These are phyloP conservation scores for Colletotrichum magnum DNA, from an alignment of 2,329 filamentous ascomycete genomes.

Conservation along the genomic window DNA sequence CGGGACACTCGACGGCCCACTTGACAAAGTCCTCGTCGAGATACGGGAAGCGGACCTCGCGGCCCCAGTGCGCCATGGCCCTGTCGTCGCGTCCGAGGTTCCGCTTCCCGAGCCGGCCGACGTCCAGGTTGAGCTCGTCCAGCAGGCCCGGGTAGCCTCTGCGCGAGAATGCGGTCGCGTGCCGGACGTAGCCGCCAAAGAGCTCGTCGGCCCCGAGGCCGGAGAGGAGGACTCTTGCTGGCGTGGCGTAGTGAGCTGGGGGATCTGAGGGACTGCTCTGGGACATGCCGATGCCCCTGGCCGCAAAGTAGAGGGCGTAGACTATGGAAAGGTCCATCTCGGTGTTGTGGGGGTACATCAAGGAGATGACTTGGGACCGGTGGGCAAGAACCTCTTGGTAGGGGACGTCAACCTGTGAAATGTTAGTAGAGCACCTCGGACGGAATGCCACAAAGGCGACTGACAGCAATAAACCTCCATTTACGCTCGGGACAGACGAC, in stretches of 20 bases:
- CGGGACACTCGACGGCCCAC: constrained; percentile 81
- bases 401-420: constrained; percentile 79
- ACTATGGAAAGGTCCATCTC: constrained; percentile 99
- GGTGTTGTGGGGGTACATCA: constrained; percentile 95
- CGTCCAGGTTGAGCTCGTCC: constrained; percentile 87
- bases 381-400: constrained; percentile 81
- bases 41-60: constrained; percentile 91
- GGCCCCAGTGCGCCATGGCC: constrained; percentile 89
- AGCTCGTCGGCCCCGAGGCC: constrained; percentile 96
- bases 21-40: constrained; percentile 89
- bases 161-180: constrained; percentile 81
- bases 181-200: constrained; percentile 92
- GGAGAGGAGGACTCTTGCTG: constrained; percentile 87
- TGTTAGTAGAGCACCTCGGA: not conserved
- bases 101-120: constrained; percentile 88
- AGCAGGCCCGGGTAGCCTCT: constrained; percentile 79
- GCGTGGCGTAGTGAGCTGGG: constrained; percentile 69
- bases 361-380: constrained; percentile 75
- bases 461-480: constrained; percentile 87
- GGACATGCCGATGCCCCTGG: constrained; percentile 76
- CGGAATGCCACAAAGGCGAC: constrained; percentile 44
- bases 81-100: constrained; percentile 96
- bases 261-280: constrained; percentile 48
- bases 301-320: constrained; percentile 93
- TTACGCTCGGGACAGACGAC: constrained; percentile 75